These are phyloP conservation scores for Ensete glaucum DNA, from an alignment of 176 grass and related monocot genomes.

Conservation along the genomic window DNA sequence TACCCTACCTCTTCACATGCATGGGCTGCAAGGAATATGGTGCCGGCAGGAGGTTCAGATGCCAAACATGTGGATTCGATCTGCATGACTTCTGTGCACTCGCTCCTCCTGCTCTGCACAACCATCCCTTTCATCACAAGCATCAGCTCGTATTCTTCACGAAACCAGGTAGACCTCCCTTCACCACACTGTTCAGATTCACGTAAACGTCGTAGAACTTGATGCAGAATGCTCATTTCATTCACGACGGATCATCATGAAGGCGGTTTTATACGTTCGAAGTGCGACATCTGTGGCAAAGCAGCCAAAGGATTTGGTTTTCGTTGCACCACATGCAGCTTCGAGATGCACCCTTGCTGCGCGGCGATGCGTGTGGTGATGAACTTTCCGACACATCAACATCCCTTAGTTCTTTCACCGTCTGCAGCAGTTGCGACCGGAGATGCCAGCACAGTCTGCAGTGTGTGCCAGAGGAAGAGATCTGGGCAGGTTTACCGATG, in stretches of 20 bases:
- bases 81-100: constrained; percentile 88
- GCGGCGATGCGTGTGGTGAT: constrained; percentile 43
- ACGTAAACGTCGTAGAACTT: not conserved
- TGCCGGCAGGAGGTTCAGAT: constrained; percentile 69
- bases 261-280: constrained; percentile 58
- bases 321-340: constrained; percentile 64
- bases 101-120: constrained; percentile 48
- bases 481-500: constrained; percentile 58
- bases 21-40: constrained; percentile 88
- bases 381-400: constrained; percentile 50
- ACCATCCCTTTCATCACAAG: constrained; percentile 60
- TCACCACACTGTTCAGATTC: not conserved
- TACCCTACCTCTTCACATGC: constrained; percentile 73
- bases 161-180: constrained; percentile 27
- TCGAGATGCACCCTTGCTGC: constrained; percentile 87
- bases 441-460: constrained; percentile 24
- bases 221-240: no score
- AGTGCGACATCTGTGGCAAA: constrained; percentile 71
- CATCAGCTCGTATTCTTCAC: constrained; percentile 61
- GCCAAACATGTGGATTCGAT: constrained; percentile 63
- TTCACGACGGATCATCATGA: constrained; percentile 1
- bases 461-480: constrained; percentile 40
- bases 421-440: not conserved
- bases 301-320: constrained; percentile 48
- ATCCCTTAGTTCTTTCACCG: constrained; percentile 39